phyloP scores from a whole-genome alignment of 495 filamentous ascomycete species.

The Penicillium parvum region DNA sequence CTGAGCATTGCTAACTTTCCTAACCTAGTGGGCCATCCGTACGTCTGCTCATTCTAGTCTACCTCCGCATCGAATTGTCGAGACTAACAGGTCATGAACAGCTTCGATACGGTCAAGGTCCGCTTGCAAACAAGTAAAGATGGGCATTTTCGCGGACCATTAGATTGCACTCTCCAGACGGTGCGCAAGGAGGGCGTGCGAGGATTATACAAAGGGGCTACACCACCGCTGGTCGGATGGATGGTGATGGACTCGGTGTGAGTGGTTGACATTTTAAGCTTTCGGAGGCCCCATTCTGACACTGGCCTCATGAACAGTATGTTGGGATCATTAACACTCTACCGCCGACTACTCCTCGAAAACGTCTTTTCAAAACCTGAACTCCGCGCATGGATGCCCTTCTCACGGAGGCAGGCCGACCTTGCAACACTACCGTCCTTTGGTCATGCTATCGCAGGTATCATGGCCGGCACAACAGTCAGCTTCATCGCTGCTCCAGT shows the following conservation, averaged over 20 bases:
- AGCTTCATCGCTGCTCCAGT: conserved; percentile 90
- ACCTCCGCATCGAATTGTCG: too few species aligned
- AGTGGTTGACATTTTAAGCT: conserved; percentile 17
- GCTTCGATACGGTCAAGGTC: conserved; percentile 95
- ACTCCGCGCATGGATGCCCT: conserved; percentile 35
- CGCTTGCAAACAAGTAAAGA: conserved; percentile 83
- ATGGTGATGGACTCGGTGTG: conserved; percentile 95
- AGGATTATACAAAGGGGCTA: conserved; percentile 85
- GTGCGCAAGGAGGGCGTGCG: conserved; percentile 71
- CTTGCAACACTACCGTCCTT: conserved; percentile 59
- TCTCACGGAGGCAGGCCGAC: conserved; percentile 28
- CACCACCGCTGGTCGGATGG: conserved; percentile 89
- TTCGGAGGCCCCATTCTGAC: too few species aligned
- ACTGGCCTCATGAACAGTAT: conserved; percentile 46
- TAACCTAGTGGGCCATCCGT: conserved; percentile 62
- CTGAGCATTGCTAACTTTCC: conserved; percentile 11
- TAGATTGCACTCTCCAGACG: conserved; percentile 82
- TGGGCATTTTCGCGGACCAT: conserved; percentile 73
- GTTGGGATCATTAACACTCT: conserved; percentile 87
- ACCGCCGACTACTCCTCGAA: conserved; percentile 74
- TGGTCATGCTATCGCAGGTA: conserved; percentile 82
- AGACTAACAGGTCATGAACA: conserved; percentile 17
- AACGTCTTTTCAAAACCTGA: conserved; percentile 66
- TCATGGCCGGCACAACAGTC: conserved; percentile 84
- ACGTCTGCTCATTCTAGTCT: conserved; percentile 24